Evolutionary conservation across 1,139 yeast species (phyloP).

Genomic region (Candida sp.): DNA sequence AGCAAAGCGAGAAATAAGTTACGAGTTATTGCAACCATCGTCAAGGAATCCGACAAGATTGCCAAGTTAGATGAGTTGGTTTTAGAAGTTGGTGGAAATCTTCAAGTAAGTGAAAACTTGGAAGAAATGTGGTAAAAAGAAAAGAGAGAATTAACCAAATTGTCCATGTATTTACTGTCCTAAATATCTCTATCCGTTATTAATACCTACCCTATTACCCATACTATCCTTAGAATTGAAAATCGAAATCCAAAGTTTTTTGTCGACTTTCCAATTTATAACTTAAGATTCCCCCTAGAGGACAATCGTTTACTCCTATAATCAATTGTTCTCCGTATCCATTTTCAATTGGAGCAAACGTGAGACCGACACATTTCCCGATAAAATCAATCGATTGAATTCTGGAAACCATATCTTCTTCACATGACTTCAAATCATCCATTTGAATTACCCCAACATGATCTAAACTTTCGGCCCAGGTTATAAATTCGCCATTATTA

Average conservation of each 20-base stretch:
- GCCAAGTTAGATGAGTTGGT: conserved; percentile 30
- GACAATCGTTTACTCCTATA: conserved; percentile 53
- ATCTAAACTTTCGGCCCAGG: conserved; percentile 62
- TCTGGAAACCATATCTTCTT: conserved; percentile 15
- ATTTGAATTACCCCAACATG: conserved; percentile 50
- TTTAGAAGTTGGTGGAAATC: conserved; percentile 34
- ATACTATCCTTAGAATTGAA: conserved; percentile 18
- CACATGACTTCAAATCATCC: conserved; percentile 19
- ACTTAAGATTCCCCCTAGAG: conserved; percentile 56
- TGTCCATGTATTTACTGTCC: background rate
- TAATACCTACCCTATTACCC: background rate
- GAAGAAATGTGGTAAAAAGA: conserved; percentile 49
- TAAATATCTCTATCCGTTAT: background rate
- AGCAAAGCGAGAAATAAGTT: conserved; percentile 51
- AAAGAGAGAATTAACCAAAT: too few species aligned
- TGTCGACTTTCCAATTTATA: conserved; percentile 36
- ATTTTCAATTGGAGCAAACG: conserved; percentile 42
- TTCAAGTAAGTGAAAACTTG: conserved; percentile 36
- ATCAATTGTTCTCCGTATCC: conserved; percentile 48
- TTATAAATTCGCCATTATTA: conserved; percentile 38
- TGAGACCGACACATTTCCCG: conserved; percentile 59
- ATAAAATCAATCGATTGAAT: conserved; percentile 52
- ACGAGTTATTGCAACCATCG: conserved; percentile 38
- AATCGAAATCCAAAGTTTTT: conserved; percentile 41
- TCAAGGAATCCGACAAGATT: conserved; percentile 33